Conservation (phyloP, 192 early-diverging fungal genomes). For the Coemansia sp. region DNA sequence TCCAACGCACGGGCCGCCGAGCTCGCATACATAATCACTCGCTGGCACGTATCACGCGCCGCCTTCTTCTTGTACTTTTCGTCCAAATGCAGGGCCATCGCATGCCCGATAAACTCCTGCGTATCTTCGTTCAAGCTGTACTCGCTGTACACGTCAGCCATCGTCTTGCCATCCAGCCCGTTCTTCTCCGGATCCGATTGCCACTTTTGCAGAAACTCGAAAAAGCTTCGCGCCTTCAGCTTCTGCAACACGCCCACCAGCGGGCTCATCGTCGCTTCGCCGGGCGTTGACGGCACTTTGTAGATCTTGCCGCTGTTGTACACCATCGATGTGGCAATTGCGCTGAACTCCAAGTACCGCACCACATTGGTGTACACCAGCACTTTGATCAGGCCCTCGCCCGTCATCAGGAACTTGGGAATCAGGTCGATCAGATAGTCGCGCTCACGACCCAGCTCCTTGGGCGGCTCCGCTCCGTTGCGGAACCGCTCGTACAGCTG, state of each 20-base stretch:
- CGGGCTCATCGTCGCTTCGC: conserved; percentile 80
- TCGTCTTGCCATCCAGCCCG: conserved; percentile 72
- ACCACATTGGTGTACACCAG: conserved; percentile 98
- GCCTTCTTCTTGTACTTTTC: conserved; percentile 71
- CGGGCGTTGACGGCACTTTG: conserved; percentile 92
- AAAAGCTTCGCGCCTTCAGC: conserved; percentile 88
- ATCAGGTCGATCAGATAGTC: conserved; percentile 98
- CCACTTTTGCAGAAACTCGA: conserved; percentile 94
- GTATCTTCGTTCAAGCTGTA: conserved; percentile 92
- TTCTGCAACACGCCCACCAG: conserved; percentile 96
- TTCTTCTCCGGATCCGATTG: conserved; percentile 70
- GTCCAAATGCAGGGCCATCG: conserved; percentile 94
- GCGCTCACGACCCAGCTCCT: conserved; percentile 66
- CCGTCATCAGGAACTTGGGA: conserved; percentile 99
- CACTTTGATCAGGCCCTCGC: conserved; percentile 95
- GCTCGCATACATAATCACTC: conserved; percentile 87
- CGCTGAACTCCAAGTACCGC: conserved; percentile 96
- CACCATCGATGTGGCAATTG: conserved; percentile 91
- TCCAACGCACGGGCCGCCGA: conserved; percentile 72
- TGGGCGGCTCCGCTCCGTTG: conserved; percentile 52
- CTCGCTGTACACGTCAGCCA: conserved; percentile 84
- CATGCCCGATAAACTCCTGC: conserved; percentile 97
- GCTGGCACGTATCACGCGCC: conserved; percentile 85
- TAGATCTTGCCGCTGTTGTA: conserved; percentile 86
- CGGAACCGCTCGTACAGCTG: conserved; percentile 84